Base-by-base conservation (phyloP, 495 filamentous ascomycete genomes). In the Symbiotaphrina buchneri region DNA sequence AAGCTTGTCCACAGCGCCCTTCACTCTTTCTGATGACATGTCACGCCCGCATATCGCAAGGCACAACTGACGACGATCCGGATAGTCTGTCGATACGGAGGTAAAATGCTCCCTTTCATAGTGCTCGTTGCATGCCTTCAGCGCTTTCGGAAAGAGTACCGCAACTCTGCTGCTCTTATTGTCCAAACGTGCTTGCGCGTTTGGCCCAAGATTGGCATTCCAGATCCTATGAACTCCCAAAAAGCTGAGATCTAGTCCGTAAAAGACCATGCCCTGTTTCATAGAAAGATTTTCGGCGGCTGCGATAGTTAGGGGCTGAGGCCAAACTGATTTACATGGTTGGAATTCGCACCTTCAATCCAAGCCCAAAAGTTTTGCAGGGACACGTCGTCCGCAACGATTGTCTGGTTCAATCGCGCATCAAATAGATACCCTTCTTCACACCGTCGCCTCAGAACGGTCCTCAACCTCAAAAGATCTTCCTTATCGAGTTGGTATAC, bases 391-490 rank as follows among this genome's bases (percentile, higher is more conserved):
- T 84, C 72, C 1, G 56, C 48, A 1, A 76, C 49, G 16, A 92
- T 66, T 5, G 60, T 42, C 35, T 60, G 61, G 41, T 92, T 94
- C 18, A 54, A 63, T 7, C 47, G 41, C 36, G 61, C 74, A 44
- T 92, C 62, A 40, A 91, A 82, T 1, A 78, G 53, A 44, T 94
- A 94, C 1, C 77, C 75, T 44, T 76, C 71, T 34, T 61, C 61
- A 33, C 76, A 71, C 30, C 58, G 63, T 33, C 48, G 53, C 40
- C 52, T 52, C 32, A 40, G 66, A 13, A 66, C 37, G 17, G 13
- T 36, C 8, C 18, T 28, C 34, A 35, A 34, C 23, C 27, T 10
- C 10, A 33, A 10, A 21, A 26, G 3, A 7, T 35, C n/a, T 33
- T 14, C 17, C 11, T 11, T 5, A 8, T 32, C 32, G 27, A 20